phyloP scores from a whole-genome alignment of 148 eudicot genomes.

The Chenopodium album region DNA sequence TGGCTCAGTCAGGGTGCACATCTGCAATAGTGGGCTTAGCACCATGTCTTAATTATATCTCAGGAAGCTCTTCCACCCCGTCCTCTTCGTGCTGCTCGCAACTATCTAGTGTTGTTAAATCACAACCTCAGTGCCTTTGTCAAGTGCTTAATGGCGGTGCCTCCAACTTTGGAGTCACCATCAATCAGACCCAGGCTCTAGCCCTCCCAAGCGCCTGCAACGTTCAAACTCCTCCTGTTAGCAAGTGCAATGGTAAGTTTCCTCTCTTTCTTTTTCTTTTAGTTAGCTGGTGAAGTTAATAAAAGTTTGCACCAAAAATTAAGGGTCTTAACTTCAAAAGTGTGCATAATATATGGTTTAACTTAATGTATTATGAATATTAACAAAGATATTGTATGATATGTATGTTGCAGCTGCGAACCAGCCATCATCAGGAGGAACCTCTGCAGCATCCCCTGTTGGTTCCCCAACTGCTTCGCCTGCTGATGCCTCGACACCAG shows the following conservation, averaged over 20 bases:
- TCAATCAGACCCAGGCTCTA: constrained; percentile 36
- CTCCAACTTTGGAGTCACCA: constrained; percentile 26
- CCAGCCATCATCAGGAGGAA: constrained; percentile 29
- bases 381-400: neutral
- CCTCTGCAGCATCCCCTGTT: constrained; percentile 15
- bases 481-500: constrained; percentile 28
- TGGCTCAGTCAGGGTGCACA: constrained; percentile 36
- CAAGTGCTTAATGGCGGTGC: constrained; percentile 28
- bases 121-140: constrained; percentile 38
- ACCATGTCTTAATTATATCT: constrained; percentile 33
- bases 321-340: too few relatives aligned
- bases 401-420: constrained; percentile 16
- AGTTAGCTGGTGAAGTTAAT: too few relatives aligned
- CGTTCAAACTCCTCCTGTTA: constrained; percentile 36
- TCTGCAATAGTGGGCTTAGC: constrained; percentile 25
- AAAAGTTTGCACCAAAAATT: too few relatives aligned
- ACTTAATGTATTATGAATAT: neutral
- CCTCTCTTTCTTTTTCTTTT: neutral
- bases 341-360: neutral
- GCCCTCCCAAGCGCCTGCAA: constrained; percentile 40
- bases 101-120: constrained; percentile 26
- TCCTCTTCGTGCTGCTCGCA: constrained; percentile 33
- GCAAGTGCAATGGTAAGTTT: constrained; percentile 37
- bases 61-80: constrained; percentile 25
- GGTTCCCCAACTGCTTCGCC: constrained; percentile 32